Evolutionary conservation across 2,329 filamentous ascomycete species (phyloP), one percentile per base, ranked within the genome.

Genomic region (Trichoderma arundinaceum): DNA sequence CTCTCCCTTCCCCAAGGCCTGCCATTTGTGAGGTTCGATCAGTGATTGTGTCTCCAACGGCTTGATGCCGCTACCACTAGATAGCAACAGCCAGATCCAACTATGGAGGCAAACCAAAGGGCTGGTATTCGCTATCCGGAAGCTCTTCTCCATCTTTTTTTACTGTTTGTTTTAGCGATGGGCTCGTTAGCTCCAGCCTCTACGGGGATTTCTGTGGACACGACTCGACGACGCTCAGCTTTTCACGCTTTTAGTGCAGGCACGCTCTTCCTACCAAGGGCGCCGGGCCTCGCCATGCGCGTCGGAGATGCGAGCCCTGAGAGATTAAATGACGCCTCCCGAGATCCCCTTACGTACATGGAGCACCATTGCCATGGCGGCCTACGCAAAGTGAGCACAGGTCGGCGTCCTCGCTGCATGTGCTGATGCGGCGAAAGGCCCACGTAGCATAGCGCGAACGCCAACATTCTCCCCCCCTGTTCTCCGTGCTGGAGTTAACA

Each of bases 401-500:
- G 38, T 62, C 39, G 59, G 60, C 39, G 39, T 54, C 39, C 39
- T 38, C 51, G 60, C 53, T 48, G 41, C 44, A 39, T 53, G 48
- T 57, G 56, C 54, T 65, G 63, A 54, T 65, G 61, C 51, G 63
- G 64, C 64, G 52, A 56, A 38, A 49, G 46, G 43, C 58, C 64
- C 43, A 54, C 46, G 58, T 49, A 54, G 64, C 57, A 66, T 61
- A 28, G 58, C 49, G 49, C 35, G 58, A 61, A 63, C 58, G 51
- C 64, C 57, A 66, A 48, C 60, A 38, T 54, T 22, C 13, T 13
- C 19, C 19, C 49, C 68, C 68, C 68, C 56, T 68, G 67, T 66
- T 68, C 68, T 57, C 54, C 63, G 57, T 62, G 51, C 33, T 53
- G 19, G 58, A 15, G 38, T 43, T 53, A 41, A 22, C 49, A 28